Evolutionary conservation across 2,329 filamentous ascomycete species (phyloP).

Genomic region (Colletotrichum agaves): DNA sequence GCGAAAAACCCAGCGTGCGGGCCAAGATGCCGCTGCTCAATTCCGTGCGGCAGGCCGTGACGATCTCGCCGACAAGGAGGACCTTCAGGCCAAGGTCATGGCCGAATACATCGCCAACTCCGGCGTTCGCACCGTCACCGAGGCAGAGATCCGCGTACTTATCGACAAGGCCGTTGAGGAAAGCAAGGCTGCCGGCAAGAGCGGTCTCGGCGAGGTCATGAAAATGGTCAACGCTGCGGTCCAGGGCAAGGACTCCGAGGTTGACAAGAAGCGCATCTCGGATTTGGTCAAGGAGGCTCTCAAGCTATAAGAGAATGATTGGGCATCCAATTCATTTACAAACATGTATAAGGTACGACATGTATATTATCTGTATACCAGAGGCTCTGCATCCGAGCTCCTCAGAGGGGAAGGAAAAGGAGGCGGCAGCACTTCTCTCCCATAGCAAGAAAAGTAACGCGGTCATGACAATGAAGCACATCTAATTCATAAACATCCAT

Average conservation of each 20-base stretch:
- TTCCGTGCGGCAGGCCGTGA: conserved; percentile 71
- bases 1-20: conserved; percentile 68
- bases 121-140: conserved; percentile 67
- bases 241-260: conserved; percentile 72
- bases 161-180: conserved; percentile 64
- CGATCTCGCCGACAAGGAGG: conserved; percentile 78
- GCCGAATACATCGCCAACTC: conserved; percentile 71
- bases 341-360: conserved; percentile 4
- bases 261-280: conserved; percentile 71
- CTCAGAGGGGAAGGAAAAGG: not conserved
- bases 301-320: conserved; percentile 10
- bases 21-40: conserved; percentile 69
- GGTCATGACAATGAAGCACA: conserved; percentile 3
- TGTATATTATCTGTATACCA: conserved; percentile 26
- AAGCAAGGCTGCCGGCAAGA: conserved; percentile 61
- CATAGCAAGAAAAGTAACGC: not conserved
- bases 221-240: conserved; percentile 67
- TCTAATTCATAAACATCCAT: not conserved
- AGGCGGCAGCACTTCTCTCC: not conserved
- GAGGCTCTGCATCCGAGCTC: not conserved
- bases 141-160: conserved; percentile 66
- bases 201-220: conserved; percentile 70
- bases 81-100: conserved; percentile 71
- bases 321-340: not conserved
- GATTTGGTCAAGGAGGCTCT: conserved; percentile 67